Conservation (phyloP, 441 rosid species). For the Iberis amara region DNA sequence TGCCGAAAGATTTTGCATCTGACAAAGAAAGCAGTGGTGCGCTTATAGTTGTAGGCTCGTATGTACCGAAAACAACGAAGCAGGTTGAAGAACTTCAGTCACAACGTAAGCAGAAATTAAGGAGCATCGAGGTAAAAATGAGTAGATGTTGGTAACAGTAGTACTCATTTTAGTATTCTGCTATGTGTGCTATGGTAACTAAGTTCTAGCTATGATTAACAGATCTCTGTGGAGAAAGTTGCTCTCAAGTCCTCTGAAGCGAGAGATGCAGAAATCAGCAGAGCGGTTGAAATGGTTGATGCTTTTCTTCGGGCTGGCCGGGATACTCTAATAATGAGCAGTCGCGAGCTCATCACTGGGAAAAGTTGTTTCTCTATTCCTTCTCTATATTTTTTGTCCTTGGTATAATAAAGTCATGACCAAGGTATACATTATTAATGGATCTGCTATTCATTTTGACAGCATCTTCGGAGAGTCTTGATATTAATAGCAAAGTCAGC, state of each 20-base stretch:
- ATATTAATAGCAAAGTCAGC: conserved; percentile 93
- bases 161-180: not conserved
- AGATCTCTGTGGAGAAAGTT: conserved; percentile 86
- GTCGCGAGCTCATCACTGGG: conserved; percentile 84
- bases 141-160: not conserved
- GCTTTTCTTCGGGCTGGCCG: conserved; percentile 52
- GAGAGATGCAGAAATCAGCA: conserved; percentile 71
- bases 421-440: conserved; percentile 16
- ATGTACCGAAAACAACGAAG: conserved; percentile 93
- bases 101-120: conserved; percentile 53
- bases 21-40: conserved; percentile 62
- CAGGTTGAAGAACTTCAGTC: conserved; percentile 88
- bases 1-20: conserved; percentile 71
- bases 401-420: conserved; percentile 1
- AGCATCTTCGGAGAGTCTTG: conserved; percentile 91
- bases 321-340: conserved; percentile 84
- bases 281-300: conserved; percentile 72
- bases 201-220: conserved; percentile 23
- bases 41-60: conserved; percentile 88
- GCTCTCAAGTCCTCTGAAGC: conserved; percentile 67
- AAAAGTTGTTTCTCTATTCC: conserved; percentile 47
- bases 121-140: conserved; percentile 63
- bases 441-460: conserved; percentile 29
- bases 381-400: not conserved
- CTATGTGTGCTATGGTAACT: conserved; percentile 7